phyloP scores from a whole-genome alignment of 441 rosid genomes.

The Adansonia grandidieri region DNA sequence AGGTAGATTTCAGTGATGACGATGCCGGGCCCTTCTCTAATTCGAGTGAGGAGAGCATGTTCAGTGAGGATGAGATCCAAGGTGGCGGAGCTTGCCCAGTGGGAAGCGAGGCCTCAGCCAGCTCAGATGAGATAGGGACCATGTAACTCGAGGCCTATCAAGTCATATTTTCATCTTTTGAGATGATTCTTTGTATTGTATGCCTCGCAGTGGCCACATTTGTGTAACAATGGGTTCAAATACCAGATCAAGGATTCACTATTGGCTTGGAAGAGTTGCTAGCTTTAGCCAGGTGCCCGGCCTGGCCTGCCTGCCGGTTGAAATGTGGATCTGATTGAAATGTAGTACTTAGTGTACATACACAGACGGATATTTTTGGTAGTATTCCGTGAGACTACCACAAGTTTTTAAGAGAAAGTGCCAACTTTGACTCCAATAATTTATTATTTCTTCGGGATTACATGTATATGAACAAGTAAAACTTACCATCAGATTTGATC shows the following conservation, averaged over 20 bases:
- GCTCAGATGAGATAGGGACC: slow-evolving; percentile 63
- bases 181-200: slow-evolving; percentile 1
- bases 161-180: slow-evolving; percentile 9
- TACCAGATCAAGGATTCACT: not conserved
- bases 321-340: not conserved
- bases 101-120: slow-evolving; percentile 59
- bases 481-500: not conserved
- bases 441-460: not conserved
- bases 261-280: not conserved
- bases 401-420: not conserved
- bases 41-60: slow-evolving; percentile 72
- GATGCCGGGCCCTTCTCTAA: slow-evolving; percentile 61
- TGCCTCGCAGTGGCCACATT: not conserved
- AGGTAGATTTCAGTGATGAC: slow-evolving; percentile 51
- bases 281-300: not conserved
- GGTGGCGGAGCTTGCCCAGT: slow-evolving; percentile 47
- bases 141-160: slow-evolving; percentile 21
- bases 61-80: slow-evolving; percentile 66
- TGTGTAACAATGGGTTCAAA: not conserved
- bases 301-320: not conserved
- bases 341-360: not conserved
- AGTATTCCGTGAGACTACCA: not conserved
- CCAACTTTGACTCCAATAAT: not conserved
- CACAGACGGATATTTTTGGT: slow-evolving; percentile 7
- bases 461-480: not conserved